These are phyloP conservation scores for Trifolium pratense DNA, from an alignment of 306 rosid species.

Conservation along the genomic window DNA sequence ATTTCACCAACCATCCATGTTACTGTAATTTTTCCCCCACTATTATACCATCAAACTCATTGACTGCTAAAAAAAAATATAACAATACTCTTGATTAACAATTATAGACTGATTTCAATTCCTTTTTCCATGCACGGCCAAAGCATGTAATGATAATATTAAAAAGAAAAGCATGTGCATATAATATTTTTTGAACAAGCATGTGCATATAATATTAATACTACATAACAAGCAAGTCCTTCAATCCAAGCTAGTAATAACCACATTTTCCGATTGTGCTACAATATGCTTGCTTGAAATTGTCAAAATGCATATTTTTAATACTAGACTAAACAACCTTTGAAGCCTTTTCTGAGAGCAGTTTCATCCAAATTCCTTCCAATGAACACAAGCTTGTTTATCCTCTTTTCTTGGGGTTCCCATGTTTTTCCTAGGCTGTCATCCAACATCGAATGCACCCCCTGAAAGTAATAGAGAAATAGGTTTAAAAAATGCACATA, in stretches of 20 bases:
- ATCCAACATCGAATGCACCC: slow-evolving; percentile 89
- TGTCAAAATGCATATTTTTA: not conserved
- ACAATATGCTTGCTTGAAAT: not conserved
- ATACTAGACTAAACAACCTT: slow-evolving; percentile 64
- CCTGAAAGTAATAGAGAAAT: slow-evolving; percentile 52
- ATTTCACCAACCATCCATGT: too few relatives aligned
- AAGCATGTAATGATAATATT: slow-evolving; percentile 30
- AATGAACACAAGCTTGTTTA: slow-evolving; percentile 85
- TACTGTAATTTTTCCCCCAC: too few relatives aligned
- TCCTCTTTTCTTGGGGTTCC: slow-evolving; percentile 78
- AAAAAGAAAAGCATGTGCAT: too few relatives aligned
- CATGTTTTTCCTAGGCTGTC: slow-evolving; percentile 80
- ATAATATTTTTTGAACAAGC: too few relatives aligned
- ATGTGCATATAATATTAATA: not conserved
- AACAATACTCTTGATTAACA: not conserved
- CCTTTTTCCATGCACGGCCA: not conserved
- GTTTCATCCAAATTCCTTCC: slow-evolving; percentile 90
- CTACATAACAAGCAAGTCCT: not conserved
- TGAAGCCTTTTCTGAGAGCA: slow-evolving; percentile 81
- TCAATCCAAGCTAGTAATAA: slow-evolving; percentile 24
- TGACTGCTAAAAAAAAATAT: not conserved
- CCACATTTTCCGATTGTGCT: slow-evolving; percentile 6
- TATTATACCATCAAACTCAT: not conserved
- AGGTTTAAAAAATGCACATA: not conserved
- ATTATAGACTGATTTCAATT: not conserved